Conservation (phyloP, 257 asterid species). For the Galeopsis tetrahit region DNA sequence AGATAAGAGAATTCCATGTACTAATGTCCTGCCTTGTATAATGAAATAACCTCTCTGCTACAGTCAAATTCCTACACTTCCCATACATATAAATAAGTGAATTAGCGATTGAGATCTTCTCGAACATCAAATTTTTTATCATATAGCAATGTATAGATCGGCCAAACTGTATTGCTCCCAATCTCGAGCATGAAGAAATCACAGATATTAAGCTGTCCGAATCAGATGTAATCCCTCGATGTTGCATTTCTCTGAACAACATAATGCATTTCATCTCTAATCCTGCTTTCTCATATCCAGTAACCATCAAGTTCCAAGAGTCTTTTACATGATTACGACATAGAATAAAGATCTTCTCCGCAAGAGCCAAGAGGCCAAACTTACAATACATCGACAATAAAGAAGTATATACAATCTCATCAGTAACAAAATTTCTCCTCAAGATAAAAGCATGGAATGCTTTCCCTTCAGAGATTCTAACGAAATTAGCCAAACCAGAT, state of each 20-base stretch:
- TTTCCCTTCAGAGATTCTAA: constrained; percentile 54
- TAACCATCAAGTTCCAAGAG: constrained; percentile 63
- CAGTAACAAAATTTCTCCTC: constrained; percentile 51
- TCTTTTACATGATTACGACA: constrained; percentile 46
- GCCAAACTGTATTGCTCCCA: constrained; percentile 51
- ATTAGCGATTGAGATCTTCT: constrained; percentile 55
- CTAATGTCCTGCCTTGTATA: constrained; percentile 41
- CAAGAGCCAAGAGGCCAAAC: constrained; percentile 50
- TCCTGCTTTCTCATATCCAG: constrained; percentile 66
- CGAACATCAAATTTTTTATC: constrained; percentile 40
- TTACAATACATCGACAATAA: constrained; percentile 76
- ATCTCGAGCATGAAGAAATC: constrained; percentile 63
- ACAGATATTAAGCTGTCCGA: constrained; percentile 54
- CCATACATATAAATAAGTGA: constrained; percentile 82
- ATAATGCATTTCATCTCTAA: constrained; percentile 53
- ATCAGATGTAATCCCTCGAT: constrained; percentile 48
- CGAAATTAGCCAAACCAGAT: constrained; percentile 50
- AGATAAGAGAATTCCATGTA: constrained; percentile 73
- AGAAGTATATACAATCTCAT: constrained; percentile 45
- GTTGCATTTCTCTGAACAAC: constrained; percentile 67
- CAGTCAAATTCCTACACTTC: constrained; percentile 46
- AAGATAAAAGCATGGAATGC: constrained; percentile 70
- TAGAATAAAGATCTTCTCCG: constrained; percentile 53
- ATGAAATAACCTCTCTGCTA: constrained; percentile 54
- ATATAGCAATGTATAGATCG: constrained; percentile 67